phyloP scores from a whole-genome alignment of 2,329 filamentous ascomycete genomes.

The Stemphylium beticola region DNA sequence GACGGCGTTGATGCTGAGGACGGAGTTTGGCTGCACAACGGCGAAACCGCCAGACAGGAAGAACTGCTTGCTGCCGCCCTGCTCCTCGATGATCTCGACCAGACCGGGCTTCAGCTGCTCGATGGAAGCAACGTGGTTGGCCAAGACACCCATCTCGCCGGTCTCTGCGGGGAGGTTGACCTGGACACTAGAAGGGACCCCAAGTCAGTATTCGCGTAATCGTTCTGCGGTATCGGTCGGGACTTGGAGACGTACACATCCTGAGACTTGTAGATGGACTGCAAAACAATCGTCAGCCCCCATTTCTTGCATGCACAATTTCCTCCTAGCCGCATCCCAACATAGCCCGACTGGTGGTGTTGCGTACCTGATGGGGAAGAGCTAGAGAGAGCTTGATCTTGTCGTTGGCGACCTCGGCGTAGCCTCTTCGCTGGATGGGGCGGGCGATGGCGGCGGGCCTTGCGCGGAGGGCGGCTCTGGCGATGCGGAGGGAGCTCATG shows the following conservation, averaged over 20 bases:
- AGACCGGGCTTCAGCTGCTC: constrained; percentile 98
- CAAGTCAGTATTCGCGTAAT: constrained; percentile 40
- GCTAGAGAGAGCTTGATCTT: constrained; percentile 96
- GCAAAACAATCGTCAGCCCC: constrained; percentile 35
- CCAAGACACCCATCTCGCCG: constrained; percentile 98
- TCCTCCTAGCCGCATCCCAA: constrained; percentile 4
- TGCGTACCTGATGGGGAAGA: constrained; percentile 95
- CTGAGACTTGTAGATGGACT: constrained; percentile 73
- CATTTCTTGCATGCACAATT: neutral
- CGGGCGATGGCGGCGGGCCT: constrained; percentile 75
- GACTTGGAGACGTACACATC: constrained; percentile 66
- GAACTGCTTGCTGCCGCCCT: constrained; percentile 89
- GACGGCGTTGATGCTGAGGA: constrained; percentile 96
- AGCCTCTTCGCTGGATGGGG: constrained; percentile 83
- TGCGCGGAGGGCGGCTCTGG: constrained; percentile 85
- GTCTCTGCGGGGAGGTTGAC: constrained; percentile 99
- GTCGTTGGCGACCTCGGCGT: constrained; percentile 67
- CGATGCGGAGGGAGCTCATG: constrained; percentile 96
- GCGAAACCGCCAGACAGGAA: constrained; percentile 99
- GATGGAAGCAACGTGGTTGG: constrained; percentile 97
- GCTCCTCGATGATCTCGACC: constrained; percentile 94
- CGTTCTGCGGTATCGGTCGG: constrained; percentile 32
- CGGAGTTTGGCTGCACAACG: constrained; percentile 91
- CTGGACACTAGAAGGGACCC: constrained; percentile 71
- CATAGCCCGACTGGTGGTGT: constrained; percentile 16